Conservation (phyloP, 1,139 yeast genomes). For the Magnusiomyces fungicola region DNA sequence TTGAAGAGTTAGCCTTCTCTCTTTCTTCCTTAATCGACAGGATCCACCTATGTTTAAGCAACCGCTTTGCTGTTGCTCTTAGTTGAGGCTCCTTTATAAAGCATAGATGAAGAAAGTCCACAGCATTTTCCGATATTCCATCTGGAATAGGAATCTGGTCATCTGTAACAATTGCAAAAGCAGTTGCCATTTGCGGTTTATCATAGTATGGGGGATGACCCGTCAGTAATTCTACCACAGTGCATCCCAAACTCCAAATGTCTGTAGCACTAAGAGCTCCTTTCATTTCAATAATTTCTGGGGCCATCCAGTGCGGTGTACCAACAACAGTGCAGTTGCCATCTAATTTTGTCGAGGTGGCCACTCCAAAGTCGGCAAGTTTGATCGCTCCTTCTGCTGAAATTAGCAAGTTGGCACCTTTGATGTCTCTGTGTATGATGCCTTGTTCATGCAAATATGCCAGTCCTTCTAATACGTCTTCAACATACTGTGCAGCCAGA, state of each 20-base stretch:
- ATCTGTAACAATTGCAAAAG: conserved; percentile 88
- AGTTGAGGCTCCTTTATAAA: conserved; percentile 67
- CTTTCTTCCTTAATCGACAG: conserved; percentile 18
- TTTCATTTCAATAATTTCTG: conserved; percentile 69
- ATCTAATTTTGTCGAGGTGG: conserved; percentile 34
- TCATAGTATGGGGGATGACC: conserved; percentile 37
- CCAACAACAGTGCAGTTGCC: conserved; percentile 40
- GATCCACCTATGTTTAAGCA: conserved; percentile 61
- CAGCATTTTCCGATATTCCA: conserved; percentile 39
- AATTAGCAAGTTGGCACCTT: conserved; percentile 67
- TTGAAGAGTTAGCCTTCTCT: conserved; percentile 7
- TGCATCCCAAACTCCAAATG: conserved; percentile 85
- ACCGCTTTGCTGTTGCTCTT: conserved; percentile 49
- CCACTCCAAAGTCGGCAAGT: conserved; percentile 76
- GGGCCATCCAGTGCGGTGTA: conserved; percentile 87
- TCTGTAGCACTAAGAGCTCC: conserved; percentile 81
- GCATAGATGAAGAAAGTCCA: conserved; percentile 65
- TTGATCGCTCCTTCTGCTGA: conserved; percentile 55
- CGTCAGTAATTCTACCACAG: conserved; percentile 77
- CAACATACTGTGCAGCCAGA: conserved; percentile 52
- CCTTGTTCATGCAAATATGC: conserved; percentile 62
- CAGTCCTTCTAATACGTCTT: conserved; percentile 70
- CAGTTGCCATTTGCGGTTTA: conserved; percentile 62
- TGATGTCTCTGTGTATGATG: conserved; percentile 70
- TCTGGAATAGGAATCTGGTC: conserved; percentile 73